phyloP scores from a whole-genome alignment of 1,284 basidiomycete genomes.

The Sparassis latifolia region DNA sequence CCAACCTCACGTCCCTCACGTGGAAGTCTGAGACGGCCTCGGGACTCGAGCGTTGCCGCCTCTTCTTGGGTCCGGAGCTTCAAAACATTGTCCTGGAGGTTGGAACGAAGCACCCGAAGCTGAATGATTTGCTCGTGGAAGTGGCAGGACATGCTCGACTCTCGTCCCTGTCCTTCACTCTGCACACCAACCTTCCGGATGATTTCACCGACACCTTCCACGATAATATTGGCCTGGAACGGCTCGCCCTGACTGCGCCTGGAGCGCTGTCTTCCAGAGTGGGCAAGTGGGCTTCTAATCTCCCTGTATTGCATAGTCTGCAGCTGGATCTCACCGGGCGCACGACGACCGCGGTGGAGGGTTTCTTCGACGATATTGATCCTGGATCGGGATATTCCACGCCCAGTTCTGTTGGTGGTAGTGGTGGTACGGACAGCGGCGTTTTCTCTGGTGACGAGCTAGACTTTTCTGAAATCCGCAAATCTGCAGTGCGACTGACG shows the following conservation, averaged over 20 bases:
- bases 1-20: slow-evolving; percentile 56
- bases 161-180: slow-evolving; percentile 58
- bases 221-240: slow-evolving; percentile 53
- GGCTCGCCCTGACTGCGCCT: slow-evolving; percentile 58
- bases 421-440: slow-evolving; percentile 60
- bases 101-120: slow-evolving; percentile 45
- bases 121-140: slow-evolving; percentile 55
- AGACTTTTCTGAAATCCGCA: slow-evolving; percentile 65
- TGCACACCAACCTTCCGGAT: slow-evolving; percentile 61
- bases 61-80: slow-evolving; percentile 59
- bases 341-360: slow-evolving; percentile 59
- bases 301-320: slow-evolving; percentile 53
- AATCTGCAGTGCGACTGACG: slow-evolving; percentile 55
- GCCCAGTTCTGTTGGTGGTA: slow-evolving; percentile 47
- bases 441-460: slow-evolving; percentile 68
- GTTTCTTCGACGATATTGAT: slow-evolving; percentile 66
- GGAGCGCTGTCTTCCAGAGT: slow-evolving; percentile 59
- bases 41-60: slow-evolving; percentile 53
- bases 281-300: slow-evolving; percentile 61
- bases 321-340: slow-evolving; percentile 66
- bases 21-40: slow-evolving; percentile 65
- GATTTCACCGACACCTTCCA: slow-evolving; percentile 58
- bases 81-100: slow-evolving; percentile 57
- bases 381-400: slow-evolving; percentile 59
- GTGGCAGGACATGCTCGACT: slow-evolving; percentile 55